Evolutionary conservation across 106 monocot genomes (phyloP).

Genomic region (Acorus calamus): DNA sequence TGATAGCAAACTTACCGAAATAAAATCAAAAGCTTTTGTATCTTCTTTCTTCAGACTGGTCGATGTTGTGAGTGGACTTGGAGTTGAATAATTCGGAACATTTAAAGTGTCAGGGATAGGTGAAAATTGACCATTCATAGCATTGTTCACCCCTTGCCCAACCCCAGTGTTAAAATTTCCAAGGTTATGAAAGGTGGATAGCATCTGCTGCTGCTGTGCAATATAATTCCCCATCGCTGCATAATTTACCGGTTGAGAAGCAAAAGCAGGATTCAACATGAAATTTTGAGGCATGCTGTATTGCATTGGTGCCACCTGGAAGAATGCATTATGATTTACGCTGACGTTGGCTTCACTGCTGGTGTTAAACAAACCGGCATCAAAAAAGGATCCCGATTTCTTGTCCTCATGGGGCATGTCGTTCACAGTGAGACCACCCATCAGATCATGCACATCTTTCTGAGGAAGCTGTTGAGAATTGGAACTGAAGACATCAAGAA

Average conservation of each 20-base stretch:
- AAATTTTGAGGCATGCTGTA: constrained; percentile 42
- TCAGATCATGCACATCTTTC: constrained; percentile 40
- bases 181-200: constrained; percentile 49
- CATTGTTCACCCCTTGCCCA: constrained; percentile 18
- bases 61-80: constrained; percentile 23
- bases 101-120: constrained; percentile 75
- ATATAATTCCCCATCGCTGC: constrained; percentile 53
- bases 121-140: constrained; percentile 22
- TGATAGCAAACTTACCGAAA: constrained; percentile 52
- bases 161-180: constrained; percentile 41
- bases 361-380: constrained; percentile 11
- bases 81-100: constrained; percentile 38
- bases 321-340: constrained; percentile 19
- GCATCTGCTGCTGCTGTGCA: constrained; percentile 60
- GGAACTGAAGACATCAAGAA: constrained; percentile 51
- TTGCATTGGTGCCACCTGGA: constrained; percentile 38
- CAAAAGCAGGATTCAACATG: constrained; percentile 48
- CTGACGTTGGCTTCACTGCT: constrained; percentile 20
- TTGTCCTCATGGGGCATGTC: constrained; percentile 17
- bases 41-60: constrained; percentile 66
- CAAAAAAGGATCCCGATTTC: constrained; percentile 17
- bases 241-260: constrained; percentile 53
- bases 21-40: constrained; percentile 95
- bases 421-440: constrained; percentile 47
- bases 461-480: constrained; percentile 12